phyloP scores from a whole-genome alignment of 306 rosid genomes.

The Begonia masoniana region DNA sequence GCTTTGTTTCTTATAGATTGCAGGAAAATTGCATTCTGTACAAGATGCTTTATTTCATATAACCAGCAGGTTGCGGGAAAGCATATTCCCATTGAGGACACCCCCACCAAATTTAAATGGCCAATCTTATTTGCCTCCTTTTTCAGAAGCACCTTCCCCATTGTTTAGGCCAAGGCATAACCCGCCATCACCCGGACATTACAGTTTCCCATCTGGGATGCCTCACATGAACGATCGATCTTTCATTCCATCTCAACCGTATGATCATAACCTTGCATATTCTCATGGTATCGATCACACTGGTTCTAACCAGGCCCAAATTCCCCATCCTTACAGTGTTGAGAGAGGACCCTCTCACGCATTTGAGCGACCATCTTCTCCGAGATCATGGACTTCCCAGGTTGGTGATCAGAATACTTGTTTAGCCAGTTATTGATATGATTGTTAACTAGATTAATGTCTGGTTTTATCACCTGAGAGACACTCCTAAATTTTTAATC shows the following conservation, averaged over 20 bases:
- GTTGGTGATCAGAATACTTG: constrained; percentile 7
- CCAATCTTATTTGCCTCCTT: constrained; percentile 45
- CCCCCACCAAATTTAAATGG: constrained; percentile 48
- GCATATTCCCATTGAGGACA: constrained; percentile 47
- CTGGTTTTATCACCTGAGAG: too few species aligned
- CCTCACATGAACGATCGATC: constrained; percentile 58
- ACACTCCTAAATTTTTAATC: too few species aligned
- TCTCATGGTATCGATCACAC: constrained; percentile 32
- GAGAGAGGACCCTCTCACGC: constrained; percentile 26
- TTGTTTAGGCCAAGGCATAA: constrained; percentile 53
- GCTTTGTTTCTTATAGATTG: constrained; percentile 37
- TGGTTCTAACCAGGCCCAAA: constrained; percentile 52
- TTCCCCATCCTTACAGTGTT: constrained; percentile 45
- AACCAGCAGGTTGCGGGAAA: constrained; percentile 68
- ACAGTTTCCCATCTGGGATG: constrained; percentile 44
- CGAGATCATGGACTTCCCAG: constrained; percentile 54
- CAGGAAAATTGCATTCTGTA: constrained; percentile 57
- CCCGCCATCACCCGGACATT: constrained; percentile 46
- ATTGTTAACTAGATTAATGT: too few species aligned
- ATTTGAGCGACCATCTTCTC: constrained; percentile 57
- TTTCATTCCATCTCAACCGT: constrained; percentile 33
- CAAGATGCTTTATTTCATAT: constrained; percentile 87
- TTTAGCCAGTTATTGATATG: too few species aligned
- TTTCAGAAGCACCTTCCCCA: constrained; percentile 60
- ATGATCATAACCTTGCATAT: constrained; percentile 44